phyloP scores from a whole-genome alignment of 2,329 filamentous ascomycete species.

The Alternaria arborescens region DNA sequence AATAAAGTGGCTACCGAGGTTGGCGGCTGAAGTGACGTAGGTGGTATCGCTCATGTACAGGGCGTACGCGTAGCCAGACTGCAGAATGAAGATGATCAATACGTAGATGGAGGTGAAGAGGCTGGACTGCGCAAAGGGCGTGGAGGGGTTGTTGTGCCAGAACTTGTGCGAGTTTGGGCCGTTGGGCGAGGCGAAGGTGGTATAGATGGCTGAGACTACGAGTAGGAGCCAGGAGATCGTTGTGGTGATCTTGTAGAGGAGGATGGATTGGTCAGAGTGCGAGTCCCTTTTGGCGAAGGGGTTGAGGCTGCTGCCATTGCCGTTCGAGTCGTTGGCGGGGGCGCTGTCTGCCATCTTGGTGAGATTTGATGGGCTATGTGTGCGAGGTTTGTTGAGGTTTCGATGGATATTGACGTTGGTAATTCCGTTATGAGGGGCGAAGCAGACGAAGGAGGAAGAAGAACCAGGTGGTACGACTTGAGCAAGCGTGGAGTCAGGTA shows the following conservation, averaged over 20 bases:
- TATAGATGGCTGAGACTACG: slow-evolving; percentile 76
- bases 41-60: slow-evolving; percentile 74
- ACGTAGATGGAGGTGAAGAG: slow-evolving; percentile 76
- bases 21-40: slow-evolving; percentile 73
- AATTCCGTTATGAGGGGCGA: neutral
- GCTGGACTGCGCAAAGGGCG: slow-evolving; percentile 78
- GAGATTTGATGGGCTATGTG: neutral
- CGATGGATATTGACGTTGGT: slow-evolving; percentile 1
- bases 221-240: slow-evolving; percentile 78
- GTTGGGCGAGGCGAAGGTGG: slow-evolving; percentile 73
- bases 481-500: neutral
- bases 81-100: slow-evolving; percentile 76
- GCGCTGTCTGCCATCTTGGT: slow-evolving; percentile 20
- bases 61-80: slow-evolving; percentile 77
- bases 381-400: neutral
- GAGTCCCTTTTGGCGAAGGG: slow-evolving; percentile 77
- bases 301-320: slow-evolving; percentile 66
- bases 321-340: slow-evolving; percentile 43
- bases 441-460: neutral
- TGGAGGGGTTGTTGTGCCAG: slow-evolving; percentile 77
- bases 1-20: slow-evolving; percentile 85
- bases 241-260: slow-evolving; percentile 79
- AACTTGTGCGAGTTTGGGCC: slow-evolving; percentile 67
- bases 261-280: slow-evolving; percentile 68
- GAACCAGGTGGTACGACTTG: neutral